Base-by-base conservation (phyloP, 2,329 filamentous ascomycete species). In the Fusarium devonianum region DNA sequence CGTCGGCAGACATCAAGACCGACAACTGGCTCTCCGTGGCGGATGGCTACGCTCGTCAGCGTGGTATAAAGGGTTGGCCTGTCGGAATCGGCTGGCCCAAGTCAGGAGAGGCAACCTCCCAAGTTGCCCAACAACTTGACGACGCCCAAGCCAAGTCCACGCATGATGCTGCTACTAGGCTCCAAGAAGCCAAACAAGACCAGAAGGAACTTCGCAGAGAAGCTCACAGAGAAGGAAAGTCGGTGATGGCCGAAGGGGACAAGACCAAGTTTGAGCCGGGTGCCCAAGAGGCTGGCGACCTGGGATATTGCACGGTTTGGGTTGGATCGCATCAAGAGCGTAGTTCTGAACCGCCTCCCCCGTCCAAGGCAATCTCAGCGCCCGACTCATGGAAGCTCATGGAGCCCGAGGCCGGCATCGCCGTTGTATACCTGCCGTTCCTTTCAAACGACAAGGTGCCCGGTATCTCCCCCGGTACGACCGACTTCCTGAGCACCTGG, bases 1-100 rank as follows among this genome's bases (percentile, higher is more conserved):
- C 92, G 4, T 96, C 90, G 2, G 92, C 92, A 14, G 94, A 99
- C 63, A 90, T 96, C 51, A 90, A 88, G 68, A 90, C 89, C 5
- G 92, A 97, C 66, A 97, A 99, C 67, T 99, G 94, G 94, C 85
- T 99, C 13, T 91, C 90, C 12, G 91, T 96, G 0, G 90, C 89
- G 0, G 94, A 97, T 65, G 93, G 94, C 2, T 99, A 97, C 67
- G 92, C 92, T 2, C 84, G 85, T 18, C 92, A 97, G 70, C 86
- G 93, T 32, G 90, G 89, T 7, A 86, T 99, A 68, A 93, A 92
- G 69, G 93, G 93, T 5, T 99, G 94, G 94, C 94, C 94, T 0
- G 74, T 97, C 6, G 93, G 93, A 5, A 86, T 91, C n/a, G 94
- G 94, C 13, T 99, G 94, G 94, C 93, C 93, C 1, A 86, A 85